These are phyloP conservation scores for Halenospora varia DNA, from an alignment of 495 filamentous ascomycete species.

Conservation along the genomic window DNA sequence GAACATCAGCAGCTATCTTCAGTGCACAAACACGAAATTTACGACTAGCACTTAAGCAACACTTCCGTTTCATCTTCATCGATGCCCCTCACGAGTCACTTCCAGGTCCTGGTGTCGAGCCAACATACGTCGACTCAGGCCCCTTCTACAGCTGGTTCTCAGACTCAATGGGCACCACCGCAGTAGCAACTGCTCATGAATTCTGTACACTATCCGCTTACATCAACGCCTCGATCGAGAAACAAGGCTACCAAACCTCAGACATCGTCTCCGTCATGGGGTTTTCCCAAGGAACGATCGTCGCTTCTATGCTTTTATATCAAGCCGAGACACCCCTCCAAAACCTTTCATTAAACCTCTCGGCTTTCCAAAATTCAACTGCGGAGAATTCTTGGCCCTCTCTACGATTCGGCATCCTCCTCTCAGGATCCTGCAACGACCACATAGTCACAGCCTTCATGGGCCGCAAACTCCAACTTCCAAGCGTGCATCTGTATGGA, in stretches of 20 bases:
- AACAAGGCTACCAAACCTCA: background rate
- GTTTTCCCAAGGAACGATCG: background rate
- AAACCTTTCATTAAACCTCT: no score
- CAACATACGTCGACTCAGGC: background rate
- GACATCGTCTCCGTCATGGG: background rate
- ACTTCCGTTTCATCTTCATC: background rate
- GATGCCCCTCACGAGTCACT: background rate
- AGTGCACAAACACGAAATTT: background rate
- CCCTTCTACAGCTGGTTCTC: background rate
- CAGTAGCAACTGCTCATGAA: background rate
- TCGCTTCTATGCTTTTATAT: background rate
- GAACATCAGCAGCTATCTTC: background rate
- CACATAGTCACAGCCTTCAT: background rate
- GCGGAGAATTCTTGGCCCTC: background rate
- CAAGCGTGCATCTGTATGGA: background rate
- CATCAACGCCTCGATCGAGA: no score
- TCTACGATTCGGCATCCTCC: background rate
- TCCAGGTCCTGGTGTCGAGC: background rate
- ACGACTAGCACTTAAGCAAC: background rate
- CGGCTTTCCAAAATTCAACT: no score
- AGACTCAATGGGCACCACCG: background rate
- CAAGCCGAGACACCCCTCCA: background rate
- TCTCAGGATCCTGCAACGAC: background rate
- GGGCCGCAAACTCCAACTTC: background rate
- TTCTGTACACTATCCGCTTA: background rate